phyloP scores from a whole-genome alignment of 495 filamentous ascomycete genomes.

The Penicillium roqueforti region DNA sequence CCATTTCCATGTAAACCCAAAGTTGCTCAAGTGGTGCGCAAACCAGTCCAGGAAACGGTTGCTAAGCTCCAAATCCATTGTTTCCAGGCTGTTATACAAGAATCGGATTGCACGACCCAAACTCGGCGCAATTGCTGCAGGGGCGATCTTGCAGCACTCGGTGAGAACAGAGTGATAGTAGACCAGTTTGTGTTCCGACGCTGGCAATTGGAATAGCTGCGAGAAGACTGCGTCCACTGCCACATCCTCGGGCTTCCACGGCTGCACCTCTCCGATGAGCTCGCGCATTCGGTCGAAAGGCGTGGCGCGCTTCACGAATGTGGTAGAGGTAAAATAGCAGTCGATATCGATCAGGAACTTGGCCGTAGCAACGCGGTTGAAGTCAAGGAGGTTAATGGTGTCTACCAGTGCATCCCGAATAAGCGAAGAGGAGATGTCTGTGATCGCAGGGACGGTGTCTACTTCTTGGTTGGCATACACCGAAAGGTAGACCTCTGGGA shows the following conservation, averaged over 20 bases:
- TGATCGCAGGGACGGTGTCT: constrained; percentile 79
- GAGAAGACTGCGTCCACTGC: constrained; percentile 96
- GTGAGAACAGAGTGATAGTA: constrained; percentile 96
- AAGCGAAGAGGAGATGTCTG: constrained; percentile 71
- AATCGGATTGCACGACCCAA: constrained; percentile 91
- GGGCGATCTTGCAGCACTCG: constrained; percentile 90
- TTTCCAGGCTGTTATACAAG: constrained; percentile 73
- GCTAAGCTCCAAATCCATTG: constrained; percentile 80
- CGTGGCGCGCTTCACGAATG: constrained; percentile 88
- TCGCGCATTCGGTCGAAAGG: constrained; percentile 86
- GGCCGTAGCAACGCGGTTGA: constrained; percentile 81
- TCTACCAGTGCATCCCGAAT: constrained; percentile 84
- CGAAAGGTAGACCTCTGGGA: constrained; percentile 91
- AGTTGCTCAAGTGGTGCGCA: constrained; percentile 95
- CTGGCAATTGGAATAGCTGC: constrained; percentile 83
- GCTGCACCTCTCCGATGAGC: constrained; percentile 56
- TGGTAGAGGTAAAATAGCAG: constrained; percentile 83
- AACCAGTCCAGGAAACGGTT: constrained; percentile 97
- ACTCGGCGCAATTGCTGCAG: constrained; percentile 92
- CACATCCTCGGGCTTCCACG: constrained; percentile 98
- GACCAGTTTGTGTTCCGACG: constrained; percentile 86
- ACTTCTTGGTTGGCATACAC: constrained; percentile 85
- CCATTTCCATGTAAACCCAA: constrained; percentile 99
- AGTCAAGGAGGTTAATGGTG: constrained; percentile 90
- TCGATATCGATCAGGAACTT: constrained; percentile 91